A percentile compares a stretch with the other conserved stretches of the same genome.
Evolutionary conservation across 495 filamentous ascomycete genomes (phyloP).

Genomic region (Staphylotrichum longicolle): DNA sequence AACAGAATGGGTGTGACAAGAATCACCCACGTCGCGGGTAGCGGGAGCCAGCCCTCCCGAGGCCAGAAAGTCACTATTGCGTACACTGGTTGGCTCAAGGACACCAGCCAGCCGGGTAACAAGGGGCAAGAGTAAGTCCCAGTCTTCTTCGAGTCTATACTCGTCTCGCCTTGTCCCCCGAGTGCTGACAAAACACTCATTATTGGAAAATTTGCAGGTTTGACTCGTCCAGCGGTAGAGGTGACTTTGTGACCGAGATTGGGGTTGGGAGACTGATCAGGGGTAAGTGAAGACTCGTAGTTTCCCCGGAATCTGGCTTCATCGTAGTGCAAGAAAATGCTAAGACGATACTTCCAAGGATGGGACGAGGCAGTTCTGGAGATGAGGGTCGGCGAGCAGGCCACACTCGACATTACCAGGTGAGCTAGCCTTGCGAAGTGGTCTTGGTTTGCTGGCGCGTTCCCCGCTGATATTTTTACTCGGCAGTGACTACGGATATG

Average conservation of each 20-base stretch:
- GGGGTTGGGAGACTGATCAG: slow-evolving; percentile 75
- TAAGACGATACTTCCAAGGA: slow-evolving; percentile 45
- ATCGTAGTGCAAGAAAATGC: neutral
- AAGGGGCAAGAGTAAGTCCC: slow-evolving; percentile 49
- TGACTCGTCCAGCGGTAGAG: slow-evolving; percentile 68
- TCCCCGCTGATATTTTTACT: neutral
- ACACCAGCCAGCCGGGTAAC: slow-evolving; percentile 50
- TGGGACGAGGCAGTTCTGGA: slow-evolving; percentile 83
- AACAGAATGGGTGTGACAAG: slow-evolving; percentile 52
- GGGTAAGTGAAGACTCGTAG: slow-evolving; percentile 48
- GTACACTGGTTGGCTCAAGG: slow-evolving; percentile 81
- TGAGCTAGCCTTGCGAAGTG: slow-evolving; percentile 40
- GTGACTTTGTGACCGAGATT: slow-evolving; percentile 64
- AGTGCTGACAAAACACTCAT: neutral
- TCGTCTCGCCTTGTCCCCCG: neutral
- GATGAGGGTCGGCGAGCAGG: slow-evolving; percentile 80
- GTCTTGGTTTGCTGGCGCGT: no score
- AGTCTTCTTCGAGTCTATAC: no score
- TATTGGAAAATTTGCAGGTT: slow-evolving; percentile 53
- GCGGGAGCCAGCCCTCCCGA: slow-evolving; percentile 52
- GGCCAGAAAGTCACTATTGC: slow-evolving; percentile 73
- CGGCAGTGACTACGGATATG: slow-evolving; percentile 76
- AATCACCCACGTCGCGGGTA: slow-evolving; percentile 43
- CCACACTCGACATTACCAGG: slow-evolving; percentile 72
- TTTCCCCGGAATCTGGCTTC: neutral